Evolutionary conservation across 441 rosid genomes (phyloP).

Genomic region (Bocquillonia castaneifolia): DNA sequence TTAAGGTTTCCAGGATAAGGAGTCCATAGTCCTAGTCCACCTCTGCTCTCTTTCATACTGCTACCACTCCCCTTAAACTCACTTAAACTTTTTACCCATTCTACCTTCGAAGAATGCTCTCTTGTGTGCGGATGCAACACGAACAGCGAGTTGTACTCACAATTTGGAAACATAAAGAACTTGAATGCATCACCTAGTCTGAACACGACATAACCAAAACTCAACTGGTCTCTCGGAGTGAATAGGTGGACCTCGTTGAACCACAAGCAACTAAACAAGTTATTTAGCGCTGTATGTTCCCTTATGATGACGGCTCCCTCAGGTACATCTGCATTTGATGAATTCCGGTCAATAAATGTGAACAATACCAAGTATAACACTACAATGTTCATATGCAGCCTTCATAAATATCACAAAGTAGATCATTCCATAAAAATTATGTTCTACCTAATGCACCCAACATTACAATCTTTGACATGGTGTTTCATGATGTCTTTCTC

Average conservation of each 20-base stretch:
- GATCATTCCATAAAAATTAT: background rate
- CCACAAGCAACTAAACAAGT: constrained; percentile 92
- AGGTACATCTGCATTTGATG: constrained; percentile 72
- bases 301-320: constrained; percentile 91
- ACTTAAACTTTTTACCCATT: constrained; percentile 74
- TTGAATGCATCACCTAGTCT: constrained; percentile 63
- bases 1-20: constrained; percentile 82
- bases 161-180: constrained; percentile 84
- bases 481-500: background rate
- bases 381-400: background rate
- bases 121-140: constrained; percentile 79
- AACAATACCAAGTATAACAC: background rate
- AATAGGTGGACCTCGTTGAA: constrained; percentile 90
- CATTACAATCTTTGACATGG: background rate
- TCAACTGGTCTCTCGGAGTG: constrained; percentile 94
- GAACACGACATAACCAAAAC: constrained; percentile 82
- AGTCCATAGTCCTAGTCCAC: constrained; percentile 94
- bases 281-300: constrained; percentile 73
- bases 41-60: constrained; percentile 74
- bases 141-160: constrained; percentile 84
- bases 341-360: background rate
- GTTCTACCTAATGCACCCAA: background rate
- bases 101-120: constrained; percentile 92
- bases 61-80: constrained; percentile 80
- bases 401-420: background rate